These are phyloP conservation scores for Phytopythium oedochilum DNA, from an alignment of 352 stramenopile species.

Conservation along the genomic window DNA sequence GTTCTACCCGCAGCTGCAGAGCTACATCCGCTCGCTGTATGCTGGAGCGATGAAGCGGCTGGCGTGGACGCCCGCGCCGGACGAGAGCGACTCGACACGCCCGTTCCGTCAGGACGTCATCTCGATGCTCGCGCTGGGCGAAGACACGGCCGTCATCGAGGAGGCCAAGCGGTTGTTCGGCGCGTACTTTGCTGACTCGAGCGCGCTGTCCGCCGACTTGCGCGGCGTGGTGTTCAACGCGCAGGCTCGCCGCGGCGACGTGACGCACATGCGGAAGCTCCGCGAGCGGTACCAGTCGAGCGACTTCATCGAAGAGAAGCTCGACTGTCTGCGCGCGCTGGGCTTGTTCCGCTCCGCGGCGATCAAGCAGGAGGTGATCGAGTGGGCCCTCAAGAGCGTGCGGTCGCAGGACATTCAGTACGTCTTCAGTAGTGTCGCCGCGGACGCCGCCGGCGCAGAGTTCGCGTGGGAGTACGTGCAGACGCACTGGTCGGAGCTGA, in stretches of 20 bases:
- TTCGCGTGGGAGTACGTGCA: slow-evolving; percentile 75
- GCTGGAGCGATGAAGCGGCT: slow-evolving; percentile 44
- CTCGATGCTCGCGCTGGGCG: slow-evolving; percentile 54
- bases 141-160: slow-evolving; percentile 43
- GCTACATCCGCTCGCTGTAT: slow-evolving; percentile 63
- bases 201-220: slow-evolving; percentile 53
- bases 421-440: slow-evolving; percentile 67
- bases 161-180: slow-evolving; percentile 54
- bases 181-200: slow-evolving; percentile 48
- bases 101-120: slow-evolving; percentile 73
- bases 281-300: slow-evolving; percentile 62
- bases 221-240: slow-evolving; percentile 62
- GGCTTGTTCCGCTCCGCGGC: slow-evolving; percentile 53
- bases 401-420: slow-evolving; percentile 82
- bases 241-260: slow-evolving; percentile 40
- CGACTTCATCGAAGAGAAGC: slow-evolving; percentile 80
- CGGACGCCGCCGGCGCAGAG: slow-evolving; percentile 39
- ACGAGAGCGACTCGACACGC: slow-evolving; percentile 41
- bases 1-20: slow-evolving; percentile 58
- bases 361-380: slow-evolving; percentile 59
- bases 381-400: slow-evolving; percentile 65
- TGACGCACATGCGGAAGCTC: slow-evolving; percentile 33
- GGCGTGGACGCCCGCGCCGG: slow-evolving; percentile 33
- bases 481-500: slow-evolving; percentile 60
- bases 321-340: slow-evolving; percentile 72